Evolutionary conservation across 1,284 basidiomycete genomes (phyloP).

Genomic region (Apiotrichum gamsii): DNA sequence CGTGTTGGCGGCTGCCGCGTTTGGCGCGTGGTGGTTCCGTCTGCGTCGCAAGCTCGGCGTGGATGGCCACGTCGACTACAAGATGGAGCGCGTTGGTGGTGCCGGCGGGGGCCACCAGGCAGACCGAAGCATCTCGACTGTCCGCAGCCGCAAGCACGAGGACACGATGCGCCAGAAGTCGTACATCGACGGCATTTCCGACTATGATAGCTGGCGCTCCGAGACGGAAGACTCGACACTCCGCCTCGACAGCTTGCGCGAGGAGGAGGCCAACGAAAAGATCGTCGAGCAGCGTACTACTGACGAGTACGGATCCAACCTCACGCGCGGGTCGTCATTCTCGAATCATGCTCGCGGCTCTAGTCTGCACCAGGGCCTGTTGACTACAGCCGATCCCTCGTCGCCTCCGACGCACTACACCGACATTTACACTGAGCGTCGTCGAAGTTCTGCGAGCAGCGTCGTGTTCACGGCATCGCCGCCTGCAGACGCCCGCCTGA

Average conservation of each 20-base stretch:
- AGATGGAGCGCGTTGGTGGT: neutral
- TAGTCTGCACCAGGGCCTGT: slow-evolving; percentile 9
- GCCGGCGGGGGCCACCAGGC: slow-evolving; percentile 1
- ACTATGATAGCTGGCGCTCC: slow-evolving; percentile 42
- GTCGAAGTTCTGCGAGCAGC: neutral
- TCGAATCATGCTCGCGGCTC: slow-evolving; percentile 13
- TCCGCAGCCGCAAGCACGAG: slow-evolving; percentile 37
- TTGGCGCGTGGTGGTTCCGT: slow-evolving; percentile 46
- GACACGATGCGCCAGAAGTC: slow-evolving; percentile 39
- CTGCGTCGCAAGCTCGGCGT: slow-evolving; percentile 40
- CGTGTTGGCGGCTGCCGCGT: slow-evolving; percentile 34
- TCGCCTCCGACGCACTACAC: neutral
- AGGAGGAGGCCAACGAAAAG: slow-evolving; percentile 22
- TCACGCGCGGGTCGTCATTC: neutral
- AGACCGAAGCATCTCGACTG: slow-evolving; percentile 20
- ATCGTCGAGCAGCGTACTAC: neutral
- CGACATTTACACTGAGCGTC: slow-evolving; percentile 1
- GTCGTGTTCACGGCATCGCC: neutral
- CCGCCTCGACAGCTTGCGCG: slow-evolving; percentile 27
- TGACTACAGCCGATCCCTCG: neutral
- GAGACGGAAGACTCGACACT: slow-evolving; percentile 25
- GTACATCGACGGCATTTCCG: slow-evolving; percentile 45
- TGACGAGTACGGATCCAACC: too few relatives aligned
- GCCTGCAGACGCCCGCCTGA: neutral
- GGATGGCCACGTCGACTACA: slow-evolving; percentile 31